A percentile compares a stretch with the other conserved stretches of the same genome.
phyloP scores from a whole-genome alignment of 2,329 filamentous ascomycete species.

The Paraphaeosphaeria minitans region DNA sequence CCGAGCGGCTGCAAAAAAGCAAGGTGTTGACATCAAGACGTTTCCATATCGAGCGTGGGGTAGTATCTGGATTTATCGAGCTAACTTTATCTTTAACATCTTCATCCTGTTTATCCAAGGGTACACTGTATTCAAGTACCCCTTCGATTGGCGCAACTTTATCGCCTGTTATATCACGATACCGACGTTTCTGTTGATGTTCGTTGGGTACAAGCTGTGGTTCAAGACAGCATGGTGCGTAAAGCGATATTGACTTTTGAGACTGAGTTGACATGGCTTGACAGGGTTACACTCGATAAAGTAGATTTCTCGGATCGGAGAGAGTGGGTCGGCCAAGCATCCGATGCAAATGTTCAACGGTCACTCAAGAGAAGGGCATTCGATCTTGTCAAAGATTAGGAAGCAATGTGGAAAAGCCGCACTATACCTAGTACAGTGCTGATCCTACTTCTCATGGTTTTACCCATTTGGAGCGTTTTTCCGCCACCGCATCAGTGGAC shows the following conservation, averaged over 20 bases:
- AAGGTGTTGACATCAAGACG: not conserved
- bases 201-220: not conserved
- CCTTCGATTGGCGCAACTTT: conserved; percentile 1
- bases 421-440: not conserved
- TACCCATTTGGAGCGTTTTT: too few relatives aligned
- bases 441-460: not conserved
- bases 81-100: not conserved
- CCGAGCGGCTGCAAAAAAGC: conserved; percentile 1
- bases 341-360: not conserved
- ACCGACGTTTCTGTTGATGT: not conserved
- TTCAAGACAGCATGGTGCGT: not conserved
- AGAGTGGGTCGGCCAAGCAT: not conserved
- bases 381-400: not conserved
- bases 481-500: too few relatives aligned
- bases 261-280: not conserved
- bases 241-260: not conserved
- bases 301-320: not conserved
- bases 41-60: conserved; percentile 2
- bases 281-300: not conserved
- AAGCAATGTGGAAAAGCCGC: not conserved
- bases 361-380: not conserved
- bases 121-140: conserved; percentile 1
- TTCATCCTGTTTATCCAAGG: conserved; percentile 1
- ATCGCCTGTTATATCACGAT: conserved; percentile 7
- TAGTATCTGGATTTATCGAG: conserved; percentile 1